Conservation (phyloP, 768 basidiomycete genomes). For the Auriscalpium orientale region DNA sequence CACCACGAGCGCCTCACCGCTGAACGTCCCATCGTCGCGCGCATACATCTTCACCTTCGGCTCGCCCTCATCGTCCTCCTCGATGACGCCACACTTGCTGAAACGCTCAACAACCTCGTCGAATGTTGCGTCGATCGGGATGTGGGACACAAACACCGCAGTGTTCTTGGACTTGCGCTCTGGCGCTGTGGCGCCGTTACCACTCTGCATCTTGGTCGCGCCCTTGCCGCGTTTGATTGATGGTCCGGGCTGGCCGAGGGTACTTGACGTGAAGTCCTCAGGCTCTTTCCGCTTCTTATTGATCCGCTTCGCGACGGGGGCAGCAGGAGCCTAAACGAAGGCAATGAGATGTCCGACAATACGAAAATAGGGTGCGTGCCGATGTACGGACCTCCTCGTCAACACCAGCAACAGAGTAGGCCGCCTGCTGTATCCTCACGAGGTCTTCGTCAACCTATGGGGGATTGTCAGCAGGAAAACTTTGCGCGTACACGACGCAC, state of each 20-base stretch:
- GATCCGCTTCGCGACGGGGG: constrained; percentile 72
- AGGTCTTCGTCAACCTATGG: constrained; percentile 80
- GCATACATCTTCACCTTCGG: constrained; percentile 96
- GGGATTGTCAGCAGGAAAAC: neutral
- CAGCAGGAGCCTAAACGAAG: constrained; percentile 65
- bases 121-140: constrained; percentile 67
- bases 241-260: constrained; percentile 36
- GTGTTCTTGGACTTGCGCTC: constrained; percentile 84
- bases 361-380: constrained; percentile 6
- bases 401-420: constrained; percentile 87
- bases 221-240: constrained; percentile 66
- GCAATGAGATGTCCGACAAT: constrained; percentile 15
- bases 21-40: constrained; percentile 79
- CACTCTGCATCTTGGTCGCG: constrained; percentile 36
- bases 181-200: constrained; percentile 16
- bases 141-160: constrained; percentile 79
- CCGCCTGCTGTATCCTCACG: constrained; percentile 85
- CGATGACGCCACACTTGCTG: constrained; percentile 83
- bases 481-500: constrained; percentile 22
- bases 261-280: constrained; percentile 61
- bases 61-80: constrained; percentile 86
- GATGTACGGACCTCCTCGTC: constrained; percentile 74
- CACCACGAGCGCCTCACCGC: constrained; percentile 90
- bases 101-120: constrained; percentile 84
- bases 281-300: constrained; percentile 76